Percentiles rank a stretch among this genome's conserved stretches.
These are phyloP conservation scores for Oryza glaberrima DNA, from an alignment of 176 grass and related monocot species.

Conservation along the genomic window DNA sequence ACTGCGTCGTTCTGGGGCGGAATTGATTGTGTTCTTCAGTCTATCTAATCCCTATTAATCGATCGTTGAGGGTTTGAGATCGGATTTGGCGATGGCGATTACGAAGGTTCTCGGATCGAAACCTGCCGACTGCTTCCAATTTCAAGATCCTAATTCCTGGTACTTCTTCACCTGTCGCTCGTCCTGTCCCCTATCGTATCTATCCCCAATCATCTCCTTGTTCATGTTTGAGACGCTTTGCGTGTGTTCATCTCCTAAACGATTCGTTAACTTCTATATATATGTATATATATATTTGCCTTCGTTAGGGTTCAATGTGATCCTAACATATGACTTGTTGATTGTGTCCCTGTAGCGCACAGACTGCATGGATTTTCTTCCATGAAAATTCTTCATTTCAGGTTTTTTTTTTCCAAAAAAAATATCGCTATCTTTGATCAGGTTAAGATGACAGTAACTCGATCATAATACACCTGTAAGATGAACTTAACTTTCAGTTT, in stretches of 20 bases:
- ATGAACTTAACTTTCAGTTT: background rate
- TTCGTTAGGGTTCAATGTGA: background rate
- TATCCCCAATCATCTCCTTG: background rate
- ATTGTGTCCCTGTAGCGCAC: background rate
- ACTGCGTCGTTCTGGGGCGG: background rate
- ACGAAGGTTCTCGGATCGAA: constrained; percentile 54
- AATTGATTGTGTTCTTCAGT: background rate
- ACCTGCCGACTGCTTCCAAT: constrained; percentile 47
- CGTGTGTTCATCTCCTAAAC: background rate
- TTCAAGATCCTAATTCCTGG: constrained; percentile 47
- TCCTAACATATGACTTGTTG: background rate
- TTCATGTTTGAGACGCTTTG: background rate
- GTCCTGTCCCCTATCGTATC: background rate
- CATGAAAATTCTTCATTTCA: background rate
- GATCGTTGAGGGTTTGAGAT: background rate
- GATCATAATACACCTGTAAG: no score
- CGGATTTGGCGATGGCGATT: background rate
- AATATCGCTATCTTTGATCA: background rate
- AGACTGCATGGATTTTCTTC: background rate
- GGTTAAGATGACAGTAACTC: background rate
- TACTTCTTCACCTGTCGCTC: background rate
- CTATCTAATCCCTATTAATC: background rate
- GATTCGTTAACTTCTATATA: background rate
- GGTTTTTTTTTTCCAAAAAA: background rate
- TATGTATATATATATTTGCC: background rate